These are phyloP conservation scores for Gloeopeniophorella convolvens DNA, from an alignment of 768 basidiomycete genomes.

Conservation along the genomic window DNA sequence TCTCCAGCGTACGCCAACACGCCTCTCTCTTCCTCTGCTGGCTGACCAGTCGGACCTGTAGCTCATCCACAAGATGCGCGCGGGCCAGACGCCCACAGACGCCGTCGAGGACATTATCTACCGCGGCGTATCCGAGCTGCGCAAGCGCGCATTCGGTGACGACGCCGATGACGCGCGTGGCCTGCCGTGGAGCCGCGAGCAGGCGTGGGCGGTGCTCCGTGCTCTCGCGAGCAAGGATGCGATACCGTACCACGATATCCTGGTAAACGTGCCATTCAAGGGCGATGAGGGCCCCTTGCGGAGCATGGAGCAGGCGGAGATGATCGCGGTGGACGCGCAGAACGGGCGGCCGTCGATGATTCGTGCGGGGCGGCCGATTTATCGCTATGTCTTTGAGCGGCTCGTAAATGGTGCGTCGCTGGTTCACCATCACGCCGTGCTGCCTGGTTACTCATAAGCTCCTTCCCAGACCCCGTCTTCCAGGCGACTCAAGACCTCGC, in stretches of 20 bases:
- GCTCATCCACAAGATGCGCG: conserved; percentile 82
- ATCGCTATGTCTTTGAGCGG: conserved; percentile 76
- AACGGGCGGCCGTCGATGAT: conserved; percentile 82
- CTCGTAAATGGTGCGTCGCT: conserved; percentile 60
- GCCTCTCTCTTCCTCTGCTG: neutral
- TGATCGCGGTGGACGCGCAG: conserved; percentile 72
- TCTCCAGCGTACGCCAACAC: conserved; percentile 59
- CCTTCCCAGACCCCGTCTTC: conserved; percentile 61
- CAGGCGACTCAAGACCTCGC: conserved; percentile 75
- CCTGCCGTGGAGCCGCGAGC: conserved; percentile 78
- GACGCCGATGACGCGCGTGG: conserved; percentile 82
- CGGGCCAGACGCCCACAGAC: conserved; percentile 62
- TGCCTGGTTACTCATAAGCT: conserved; percentile 8
- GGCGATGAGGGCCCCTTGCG: conserved; percentile 79
- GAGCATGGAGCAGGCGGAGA: conserved; percentile 81
- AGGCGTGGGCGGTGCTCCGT: conserved; percentile 82
- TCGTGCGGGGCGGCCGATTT: conserved; percentile 86
- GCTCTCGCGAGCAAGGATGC: conserved; percentile 63
- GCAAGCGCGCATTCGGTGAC: conserved; percentile 91
- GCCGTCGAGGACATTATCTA: conserved; percentile 88
- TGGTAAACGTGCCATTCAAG: conserved; percentile 85
- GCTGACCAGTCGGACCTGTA: conserved; percentile 25
- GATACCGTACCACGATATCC: conserved; percentile 73
- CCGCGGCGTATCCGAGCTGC: conserved; percentile 72
- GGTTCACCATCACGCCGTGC: neutral